Evolutionary conservation across 2,329 filamentous ascomycete genomes (phyloP).

Genomic region (Graphilbum ipis-grandicollis): DNA sequence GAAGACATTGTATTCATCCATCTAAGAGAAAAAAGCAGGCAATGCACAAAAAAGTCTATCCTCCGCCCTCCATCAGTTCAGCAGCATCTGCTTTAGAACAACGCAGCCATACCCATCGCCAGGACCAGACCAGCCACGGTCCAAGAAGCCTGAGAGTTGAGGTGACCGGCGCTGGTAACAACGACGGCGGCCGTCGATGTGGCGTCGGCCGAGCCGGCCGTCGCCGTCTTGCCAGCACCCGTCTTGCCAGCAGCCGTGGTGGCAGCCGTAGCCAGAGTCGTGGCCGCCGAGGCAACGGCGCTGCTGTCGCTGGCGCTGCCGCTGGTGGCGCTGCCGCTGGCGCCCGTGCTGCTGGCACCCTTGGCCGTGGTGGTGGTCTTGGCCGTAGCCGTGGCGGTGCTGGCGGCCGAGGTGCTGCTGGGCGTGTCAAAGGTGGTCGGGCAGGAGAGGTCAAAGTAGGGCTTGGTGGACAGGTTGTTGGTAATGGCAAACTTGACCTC

Average conservation of each 20-base stretch:
- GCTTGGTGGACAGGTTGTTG: slow-evolving; percentile 30
- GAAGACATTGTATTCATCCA: too few species aligned
- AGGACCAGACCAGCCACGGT: neutral
- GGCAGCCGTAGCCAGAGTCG: too few species aligned
- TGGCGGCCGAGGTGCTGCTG: slow-evolving; percentile 6
- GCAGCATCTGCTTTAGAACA: neutral
- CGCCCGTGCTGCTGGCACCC: slow-evolving; percentile 1
- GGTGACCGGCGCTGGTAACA: neutral
- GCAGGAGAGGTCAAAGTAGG: slow-evolving; percentile 37
- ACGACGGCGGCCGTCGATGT: neutral
- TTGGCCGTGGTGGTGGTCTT: slow-evolving; percentile 6
- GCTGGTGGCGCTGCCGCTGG: neutral
- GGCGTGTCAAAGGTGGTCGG: slow-evolving; percentile 15
- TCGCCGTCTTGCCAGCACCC: too few species aligned
- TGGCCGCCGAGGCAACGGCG: too few species aligned
- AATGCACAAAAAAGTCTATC: too few species aligned
- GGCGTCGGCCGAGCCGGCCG: neutral
- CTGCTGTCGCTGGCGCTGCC: too few species aligned
- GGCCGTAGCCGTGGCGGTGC: slow-evolving; percentile 7
- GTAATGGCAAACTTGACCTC: slow-evolving; percentile 39
- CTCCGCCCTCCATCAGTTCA: too few species aligned
- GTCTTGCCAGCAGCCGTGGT: too few species aligned
- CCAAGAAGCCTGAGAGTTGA: too few species aligned
- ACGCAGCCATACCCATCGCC: neutral
- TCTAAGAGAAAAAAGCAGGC: too few species aligned